These are phyloP conservation scores for Fistulina hepatica DNA, from an alignment of 1,284 basidiomycete species.

Conservation along the genomic window DNA sequence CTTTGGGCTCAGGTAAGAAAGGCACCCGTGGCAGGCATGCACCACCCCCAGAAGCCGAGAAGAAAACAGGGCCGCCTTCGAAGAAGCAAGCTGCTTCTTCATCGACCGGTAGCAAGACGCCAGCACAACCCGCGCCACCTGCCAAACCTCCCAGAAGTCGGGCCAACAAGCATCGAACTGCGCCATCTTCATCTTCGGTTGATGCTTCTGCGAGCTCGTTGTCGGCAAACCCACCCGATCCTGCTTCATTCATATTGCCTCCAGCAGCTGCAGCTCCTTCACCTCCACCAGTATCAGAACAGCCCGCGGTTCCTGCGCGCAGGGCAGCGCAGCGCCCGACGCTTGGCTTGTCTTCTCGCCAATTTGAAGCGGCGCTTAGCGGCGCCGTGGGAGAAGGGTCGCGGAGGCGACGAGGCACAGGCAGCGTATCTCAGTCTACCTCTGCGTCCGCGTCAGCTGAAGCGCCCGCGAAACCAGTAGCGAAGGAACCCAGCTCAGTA, in stretches of 20 bases:
- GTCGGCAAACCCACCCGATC: constrained; percentile 9
- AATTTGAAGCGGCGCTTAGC: constrained; percentile 54
- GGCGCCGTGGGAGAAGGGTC: constrained; percentile 24
- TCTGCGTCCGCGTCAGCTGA: background rate
- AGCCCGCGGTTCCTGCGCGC: constrained; percentile 13
- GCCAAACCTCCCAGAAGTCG: constrained; percentile 8
- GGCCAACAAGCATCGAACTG: constrained; percentile 5
- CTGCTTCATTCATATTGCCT: constrained; percentile 14
- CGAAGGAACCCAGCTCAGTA: no score
- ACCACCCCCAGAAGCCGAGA: constrained; percentile 13
- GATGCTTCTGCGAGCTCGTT: background rate
- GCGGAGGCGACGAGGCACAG: background rate
- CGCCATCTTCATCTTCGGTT: background rate
- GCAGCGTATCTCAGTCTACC: background rate
- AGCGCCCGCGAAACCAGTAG: background rate
- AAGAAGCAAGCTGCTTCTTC: constrained; percentile 22
- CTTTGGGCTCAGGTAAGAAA: no score
- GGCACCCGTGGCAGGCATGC: constrained; percentile 1
- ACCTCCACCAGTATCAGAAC: constrained; percentile 13
- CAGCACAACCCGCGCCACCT: constrained; percentile 1
- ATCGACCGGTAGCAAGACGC: constrained; percentile 5
- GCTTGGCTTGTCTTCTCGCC: constrained; percentile 47
- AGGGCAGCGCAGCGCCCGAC: constrained; percentile 34
- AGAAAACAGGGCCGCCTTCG: constrained; percentile 34
- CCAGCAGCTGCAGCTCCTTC: constrained; percentile 11